Percentiles rank a stretch among this genome's conserved stretches.
These are phyloP conservation scores for Areca catechu DNA, from an alignment of 176 grass and related monocot genomes.

Conservation along the genomic window DNA sequence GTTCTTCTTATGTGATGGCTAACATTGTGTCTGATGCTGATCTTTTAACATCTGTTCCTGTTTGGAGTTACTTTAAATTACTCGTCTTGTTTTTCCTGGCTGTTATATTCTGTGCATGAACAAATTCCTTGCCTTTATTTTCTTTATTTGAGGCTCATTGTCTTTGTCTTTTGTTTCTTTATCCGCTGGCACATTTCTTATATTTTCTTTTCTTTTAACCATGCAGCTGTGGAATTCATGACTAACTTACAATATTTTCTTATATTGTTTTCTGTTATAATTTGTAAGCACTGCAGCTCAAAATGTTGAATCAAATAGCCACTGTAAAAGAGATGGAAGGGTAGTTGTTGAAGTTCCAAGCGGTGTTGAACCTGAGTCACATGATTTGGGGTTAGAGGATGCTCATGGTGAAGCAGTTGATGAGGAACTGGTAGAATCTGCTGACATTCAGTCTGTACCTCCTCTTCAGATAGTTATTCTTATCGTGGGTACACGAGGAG, in stretches of 20 bases:
- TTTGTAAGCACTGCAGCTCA: conserved; percentile 53
- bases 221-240: neutral
- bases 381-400: conserved; percentile 31
- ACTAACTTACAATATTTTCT: neutral
- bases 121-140: too few species aligned
- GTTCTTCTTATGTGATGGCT: too few species aligned
- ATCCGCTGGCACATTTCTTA: too few species aligned
- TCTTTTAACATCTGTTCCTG: too few species aligned
- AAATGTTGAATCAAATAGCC: conserved; percentile 73
- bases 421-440: conserved; percentile 50
- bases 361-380: conserved; percentile 28
- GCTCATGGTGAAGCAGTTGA: conserved; percentile 25
- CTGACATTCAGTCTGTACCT: conserved; percentile 52
- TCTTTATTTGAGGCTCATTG: too few species aligned
- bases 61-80: too few species aligned
- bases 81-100: too few species aligned
- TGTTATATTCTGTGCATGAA: too few species aligned
- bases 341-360: conserved; percentile 85
- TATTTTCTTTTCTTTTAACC: too few species aligned
- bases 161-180: too few species aligned
- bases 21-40: too few species aligned
- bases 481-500: conserved; percentile 96
- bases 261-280: neutral
- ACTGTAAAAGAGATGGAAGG: conserved; percentile 80
- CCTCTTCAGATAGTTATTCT: conserved; percentile 91